A percentile compares a stretch with the other conserved stretches of the same genome.
These are phyloP conservation scores for Euclidium syriacum DNA, from an alignment of 345 rosid genomes.

Conservation along the genomic window DNA sequence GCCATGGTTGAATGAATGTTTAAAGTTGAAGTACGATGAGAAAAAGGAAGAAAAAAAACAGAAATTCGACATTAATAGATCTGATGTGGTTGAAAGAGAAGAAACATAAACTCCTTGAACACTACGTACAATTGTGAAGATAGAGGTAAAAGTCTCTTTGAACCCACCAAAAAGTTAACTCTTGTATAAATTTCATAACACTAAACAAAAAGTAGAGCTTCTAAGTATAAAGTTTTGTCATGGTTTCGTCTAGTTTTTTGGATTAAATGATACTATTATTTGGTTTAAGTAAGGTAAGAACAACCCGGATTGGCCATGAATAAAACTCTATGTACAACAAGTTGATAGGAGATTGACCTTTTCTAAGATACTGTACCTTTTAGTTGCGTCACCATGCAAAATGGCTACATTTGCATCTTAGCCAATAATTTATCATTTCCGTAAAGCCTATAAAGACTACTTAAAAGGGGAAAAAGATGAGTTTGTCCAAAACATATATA, in stretches of 20 bases:
- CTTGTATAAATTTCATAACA: not conserved
- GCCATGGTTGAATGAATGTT: too few relatives aligned
- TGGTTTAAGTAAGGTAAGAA: not conserved
- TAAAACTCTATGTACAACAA: not conserved
- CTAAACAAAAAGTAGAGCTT: not conserved
- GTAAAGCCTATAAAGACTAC: constrained; percentile 23
- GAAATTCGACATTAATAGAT: too few relatives aligned
- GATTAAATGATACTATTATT: not conserved
- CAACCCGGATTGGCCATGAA: not conserved
- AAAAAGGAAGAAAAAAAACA: too few relatives aligned
- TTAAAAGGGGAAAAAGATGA: not conserved
- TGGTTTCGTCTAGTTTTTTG: not conserved
- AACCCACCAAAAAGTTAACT: not conserved
- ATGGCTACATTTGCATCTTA: constrained; percentile 18
- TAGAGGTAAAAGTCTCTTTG: not conserved
- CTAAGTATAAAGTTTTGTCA: not conserved
- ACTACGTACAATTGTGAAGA: not conserved
- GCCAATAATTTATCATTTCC: constrained; percentile 19
- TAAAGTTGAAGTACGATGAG: too few relatives aligned
- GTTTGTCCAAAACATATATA: not conserved
- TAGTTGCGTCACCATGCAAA: constrained; percentile 22
- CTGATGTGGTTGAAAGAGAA: too few relatives aligned
- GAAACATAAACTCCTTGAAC: not conserved
- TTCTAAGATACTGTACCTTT: constrained; percentile 13
- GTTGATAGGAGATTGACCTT: constrained; percentile 6